These are phyloP conservation scores for Podospora pseudopauciseta DNA, from an alignment of 495 filamentous ascomycete genomes.

Conservation along the genomic window DNA sequence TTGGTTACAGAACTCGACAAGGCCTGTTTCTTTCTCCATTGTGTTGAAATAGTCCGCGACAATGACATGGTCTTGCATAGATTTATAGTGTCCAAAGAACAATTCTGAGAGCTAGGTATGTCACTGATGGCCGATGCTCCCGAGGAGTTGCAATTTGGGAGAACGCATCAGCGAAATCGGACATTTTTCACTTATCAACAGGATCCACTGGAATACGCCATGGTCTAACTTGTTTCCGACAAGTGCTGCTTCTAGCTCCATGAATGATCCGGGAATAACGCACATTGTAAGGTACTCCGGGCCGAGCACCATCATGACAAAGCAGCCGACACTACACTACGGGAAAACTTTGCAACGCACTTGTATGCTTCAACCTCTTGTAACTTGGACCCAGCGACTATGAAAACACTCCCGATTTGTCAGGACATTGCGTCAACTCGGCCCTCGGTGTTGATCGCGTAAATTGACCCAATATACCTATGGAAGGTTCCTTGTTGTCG, in stretches of 20 bases:
- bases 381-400: not conserved
- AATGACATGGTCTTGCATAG: not conserved
- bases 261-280: not conserved
- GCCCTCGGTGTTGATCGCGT: not conserved
- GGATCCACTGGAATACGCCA: not conserved
- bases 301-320: not conserved
- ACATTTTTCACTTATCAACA: not conserved
- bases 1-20: no score
- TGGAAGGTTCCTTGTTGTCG: not conserved
- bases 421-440: not conserved
- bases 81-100: no score
- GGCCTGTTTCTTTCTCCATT: no score
- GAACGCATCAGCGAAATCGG: not conserved
- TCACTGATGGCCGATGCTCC: not conserved
- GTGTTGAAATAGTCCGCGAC: not conserved
- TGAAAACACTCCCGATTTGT: not conserved
- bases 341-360: not conserved
- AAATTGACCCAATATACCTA: not conserved
- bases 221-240: not conserved
- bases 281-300: not conserved
- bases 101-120: no score
- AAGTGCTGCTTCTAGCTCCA: not conserved
- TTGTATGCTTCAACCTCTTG: not conserved
- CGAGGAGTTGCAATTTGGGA: no score
- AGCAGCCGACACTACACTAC: not conserved